Evolutionary conservation across 2,329 filamentous ascomycete species (phyloP).

Genomic region (Thelonectria blattea): DNA sequence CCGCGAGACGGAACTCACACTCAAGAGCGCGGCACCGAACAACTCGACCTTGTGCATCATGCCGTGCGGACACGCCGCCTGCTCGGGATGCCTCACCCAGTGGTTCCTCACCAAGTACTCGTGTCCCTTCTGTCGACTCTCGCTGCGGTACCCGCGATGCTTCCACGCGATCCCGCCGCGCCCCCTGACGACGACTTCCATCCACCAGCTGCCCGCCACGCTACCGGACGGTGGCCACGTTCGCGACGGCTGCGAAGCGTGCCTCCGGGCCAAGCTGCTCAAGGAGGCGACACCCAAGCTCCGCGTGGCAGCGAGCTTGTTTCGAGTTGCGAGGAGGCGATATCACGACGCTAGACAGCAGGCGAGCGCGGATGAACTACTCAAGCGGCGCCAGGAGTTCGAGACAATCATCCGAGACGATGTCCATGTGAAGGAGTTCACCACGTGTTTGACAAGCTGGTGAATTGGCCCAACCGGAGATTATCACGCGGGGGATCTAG

Average conservation of each 20-base stretch:
- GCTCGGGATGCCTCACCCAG: slow-evolving; percentile 36
- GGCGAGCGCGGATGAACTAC: slow-evolving; percentile 24
- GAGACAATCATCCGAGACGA: slow-evolving; percentile 31
- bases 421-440: slow-evolving; percentile 30
- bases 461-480: slow-evolving; percentile 11
- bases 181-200: slow-evolving; percentile 37
- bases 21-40: slow-evolving; percentile 19
- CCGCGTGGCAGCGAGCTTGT: slow-evolving; percentile 15
- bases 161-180: slow-evolving; percentile 38
- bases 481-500: not conserved
- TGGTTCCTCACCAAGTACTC: slow-evolving; percentile 35
- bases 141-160: slow-evolving; percentile 39
- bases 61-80: slow-evolving; percentile 46
- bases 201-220: slow-evolving; percentile 44
- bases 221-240: slow-evolving; percentile 41
- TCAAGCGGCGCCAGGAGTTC: slow-evolving; percentile 27
- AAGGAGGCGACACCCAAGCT: slow-evolving; percentile 23
- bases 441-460: slow-evolving; percentile 36
- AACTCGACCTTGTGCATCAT: slow-evolving; percentile 39
- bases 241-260: slow-evolving; percentile 31
- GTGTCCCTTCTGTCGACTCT: slow-evolving; percentile 46
- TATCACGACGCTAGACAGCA: slow-evolving; percentile 21
- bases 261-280: slow-evolving; percentile 19
- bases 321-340: slow-evolving; percentile 23
- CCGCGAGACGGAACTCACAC: slow-evolving; percentile 24